These are phyloP conservation scores for Saturnispora zaruensis DNA, from an alignment of 805 yeast species.

Conservation along the genomic window DNA sequence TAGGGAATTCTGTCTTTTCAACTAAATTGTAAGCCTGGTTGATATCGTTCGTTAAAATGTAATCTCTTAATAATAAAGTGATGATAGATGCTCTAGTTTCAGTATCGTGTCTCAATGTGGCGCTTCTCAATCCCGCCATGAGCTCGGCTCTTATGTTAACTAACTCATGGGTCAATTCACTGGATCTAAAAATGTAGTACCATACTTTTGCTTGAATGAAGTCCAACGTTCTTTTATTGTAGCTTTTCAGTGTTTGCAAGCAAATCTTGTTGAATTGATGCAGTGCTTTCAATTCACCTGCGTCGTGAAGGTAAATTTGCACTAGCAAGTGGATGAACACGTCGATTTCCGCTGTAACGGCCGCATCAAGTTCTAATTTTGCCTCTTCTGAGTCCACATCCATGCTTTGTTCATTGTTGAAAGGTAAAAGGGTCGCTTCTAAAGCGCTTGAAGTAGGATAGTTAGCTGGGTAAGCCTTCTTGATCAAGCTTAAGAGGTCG, in stretches of 20 bases:
- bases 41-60: slow-evolving; percentile 68
- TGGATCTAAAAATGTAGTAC: slow-evolving; percentile 80
- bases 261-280: slow-evolving; percentile 46
- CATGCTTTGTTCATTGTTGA: slow-evolving; percentile 26
- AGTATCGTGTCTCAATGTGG: slow-evolving; percentile 83
- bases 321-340: slow-evolving; percentile 70
- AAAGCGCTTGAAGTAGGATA: slow-evolving; percentile 34
- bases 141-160: slow-evolving; percentile 59
- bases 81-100: slow-evolving; percentile 86
- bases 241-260: slow-evolving; percentile 46
- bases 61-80: slow-evolving; percentile 78
- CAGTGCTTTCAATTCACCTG: slow-evolving; percentile 39
- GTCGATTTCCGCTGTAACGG: slow-evolving; percentile 69
- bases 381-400: slow-evolving; percentile 17
- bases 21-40: slow-evolving; percentile 84
- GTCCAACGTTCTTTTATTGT: slow-evolving; percentile 79
- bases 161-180: slow-evolving; percentile 51
- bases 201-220: slow-evolving; percentile 82
- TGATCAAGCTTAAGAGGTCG: slow-evolving; percentile 48
- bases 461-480: slow-evolving; percentile 45
- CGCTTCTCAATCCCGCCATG: slow-evolving; percentile 70
- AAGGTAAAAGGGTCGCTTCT: slow-evolving; percentile 26
- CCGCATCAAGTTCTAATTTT: slow-evolving; percentile 24
- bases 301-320: slow-evolving; percentile 69
- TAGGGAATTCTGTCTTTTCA: slow-evolving; percentile 83